Conservation (phyloP, 176 grass and related monocot genomes). For the Pontederia paniculata region DNA sequence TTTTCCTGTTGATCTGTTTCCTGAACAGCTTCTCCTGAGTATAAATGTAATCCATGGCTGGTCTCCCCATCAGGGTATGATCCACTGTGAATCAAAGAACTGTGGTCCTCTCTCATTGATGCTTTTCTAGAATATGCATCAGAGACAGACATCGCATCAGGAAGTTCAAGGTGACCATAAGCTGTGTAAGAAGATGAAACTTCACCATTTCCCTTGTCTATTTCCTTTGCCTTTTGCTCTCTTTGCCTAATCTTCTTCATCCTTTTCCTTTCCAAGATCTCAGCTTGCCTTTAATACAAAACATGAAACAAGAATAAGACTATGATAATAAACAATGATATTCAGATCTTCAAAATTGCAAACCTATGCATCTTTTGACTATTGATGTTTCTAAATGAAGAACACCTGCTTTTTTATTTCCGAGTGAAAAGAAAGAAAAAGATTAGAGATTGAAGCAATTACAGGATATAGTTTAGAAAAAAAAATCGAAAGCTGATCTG, state of each 20-base stretch:
- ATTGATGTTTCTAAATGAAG: too few species aligned
- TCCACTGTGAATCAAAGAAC: constrained; percentile 14
- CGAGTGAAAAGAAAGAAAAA: too few species aligned
- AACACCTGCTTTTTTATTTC: too few species aligned
- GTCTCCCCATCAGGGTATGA: constrained; percentile 13
- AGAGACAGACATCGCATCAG: constrained; percentile 29
- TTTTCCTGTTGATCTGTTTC: constrained; percentile 3
- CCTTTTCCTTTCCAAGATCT: constrained; percentile 62
- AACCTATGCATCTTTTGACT: background rate
- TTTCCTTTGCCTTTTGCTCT: constrained; percentile 52
- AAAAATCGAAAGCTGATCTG: too few species aligned
- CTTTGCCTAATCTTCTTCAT: constrained; percentile 87
- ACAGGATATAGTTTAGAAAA: too few species aligned
- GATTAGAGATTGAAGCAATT: too few species aligned
- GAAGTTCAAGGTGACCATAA: background rate
- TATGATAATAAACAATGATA: background rate
- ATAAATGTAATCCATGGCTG: constrained; percentile 4
- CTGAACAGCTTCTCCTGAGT: constrained; percentile 9
- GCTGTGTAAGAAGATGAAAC: background rate
- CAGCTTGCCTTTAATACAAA: constrained; percentile 40
- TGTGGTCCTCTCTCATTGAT: background rate
- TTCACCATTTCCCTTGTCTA: constrained; percentile 18
- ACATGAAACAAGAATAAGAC: background rate
- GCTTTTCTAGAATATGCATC: constrained; percentile 19
- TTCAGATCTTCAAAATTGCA: background rate